Percentiles rank a stretch among this genome's conserved stretches.
These are phyloP conservation scores for Malus domestica DNA, from an alignment of 306 rosid genomes.

Conservation along the genomic window DNA sequence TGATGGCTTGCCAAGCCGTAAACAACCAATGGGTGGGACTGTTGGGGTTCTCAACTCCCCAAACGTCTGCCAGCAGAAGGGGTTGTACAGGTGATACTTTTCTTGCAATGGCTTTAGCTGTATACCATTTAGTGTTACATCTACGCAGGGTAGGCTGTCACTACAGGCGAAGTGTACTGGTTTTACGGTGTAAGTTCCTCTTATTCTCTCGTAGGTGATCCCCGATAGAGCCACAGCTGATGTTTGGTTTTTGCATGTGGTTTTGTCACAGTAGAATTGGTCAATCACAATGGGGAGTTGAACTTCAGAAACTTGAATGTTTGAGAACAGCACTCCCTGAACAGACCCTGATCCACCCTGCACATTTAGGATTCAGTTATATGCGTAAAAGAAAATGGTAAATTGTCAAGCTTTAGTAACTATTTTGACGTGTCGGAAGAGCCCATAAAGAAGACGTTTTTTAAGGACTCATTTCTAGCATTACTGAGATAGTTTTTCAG, in stretches of 20 bases:
- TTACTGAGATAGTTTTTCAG: background rate
- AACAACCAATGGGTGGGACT: slow-evolving; percentile 72
- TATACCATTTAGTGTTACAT: slow-evolving; percentile 66
- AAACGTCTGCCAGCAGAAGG: slow-evolving; percentile 92
- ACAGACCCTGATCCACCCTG: slow-evolving; percentile 97
- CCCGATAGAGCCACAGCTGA: slow-evolving; percentile 83
- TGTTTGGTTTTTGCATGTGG: slow-evolving; percentile 62
- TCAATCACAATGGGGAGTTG: slow-evolving; percentile 87
- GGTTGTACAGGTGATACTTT: slow-evolving; percentile 58
- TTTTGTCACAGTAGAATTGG: slow-evolving; percentile 90
- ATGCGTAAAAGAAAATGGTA: background rate
- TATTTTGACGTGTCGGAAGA: slow-evolving; percentile 2
- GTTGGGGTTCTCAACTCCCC: slow-evolving; percentile 81
- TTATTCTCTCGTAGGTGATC: slow-evolving; percentile 79
- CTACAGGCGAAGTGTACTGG: slow-evolving; percentile 95
- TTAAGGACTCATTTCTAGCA: background rate
- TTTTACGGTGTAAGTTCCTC: slow-evolving; percentile 81
- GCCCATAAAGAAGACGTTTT: background rate
- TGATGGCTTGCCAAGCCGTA: slow-evolving; percentile 81
- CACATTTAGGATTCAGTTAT: slow-evolving; percentile 5
- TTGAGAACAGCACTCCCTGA: slow-evolving; percentile 80
- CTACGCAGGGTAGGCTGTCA: slow-evolving; percentile 80
- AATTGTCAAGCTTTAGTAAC: background rate
- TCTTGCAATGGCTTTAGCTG: slow-evolving; percentile 76
- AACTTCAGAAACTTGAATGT: slow-evolving; percentile 80